Evolutionary conservation across 179 eudicot species (phyloP).

Genomic region (Gypsophila paniculata): DNA sequence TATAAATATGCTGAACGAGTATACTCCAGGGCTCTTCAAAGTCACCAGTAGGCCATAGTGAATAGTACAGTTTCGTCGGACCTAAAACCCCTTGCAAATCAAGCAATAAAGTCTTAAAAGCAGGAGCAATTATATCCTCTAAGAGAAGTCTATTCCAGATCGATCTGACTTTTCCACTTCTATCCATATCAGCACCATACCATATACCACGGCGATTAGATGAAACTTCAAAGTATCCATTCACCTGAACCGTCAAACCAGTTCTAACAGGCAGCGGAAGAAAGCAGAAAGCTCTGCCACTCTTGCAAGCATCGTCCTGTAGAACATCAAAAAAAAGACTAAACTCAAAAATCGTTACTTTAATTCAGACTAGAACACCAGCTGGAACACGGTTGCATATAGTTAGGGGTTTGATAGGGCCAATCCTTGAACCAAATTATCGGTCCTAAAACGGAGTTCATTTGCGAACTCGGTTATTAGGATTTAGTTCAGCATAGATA

Average conservation of each 20-base stretch:
- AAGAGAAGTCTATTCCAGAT: conserved; percentile 94
- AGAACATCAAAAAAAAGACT: conserved; percentile 8
- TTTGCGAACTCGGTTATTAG: background rate
- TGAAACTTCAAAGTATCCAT: conserved; percentile 97
- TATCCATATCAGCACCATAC: conserved; percentile 99
- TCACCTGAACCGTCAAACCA: conserved; percentile 82
- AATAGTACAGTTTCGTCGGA: conserved; percentile 65
- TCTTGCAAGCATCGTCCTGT: conserved; percentile 68
- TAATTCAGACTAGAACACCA: background rate
- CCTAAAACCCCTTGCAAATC: conserved; percentile 58
- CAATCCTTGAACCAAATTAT: background rate
- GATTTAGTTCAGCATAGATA: background rate
- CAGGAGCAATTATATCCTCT: conserved; percentile 88
- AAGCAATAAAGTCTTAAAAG: conserved; percentile 62
- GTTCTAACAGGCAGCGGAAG: conserved; percentile 97
- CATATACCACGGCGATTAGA: conserved; percentile 99
- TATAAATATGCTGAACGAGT: conserved; percentile 72
- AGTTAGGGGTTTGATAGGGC: background rate
- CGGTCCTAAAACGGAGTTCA: background rate
- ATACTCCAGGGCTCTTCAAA: conserved; percentile 98
- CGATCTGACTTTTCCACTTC: conserved; percentile 95
- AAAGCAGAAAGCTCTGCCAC: conserved; percentile 92
- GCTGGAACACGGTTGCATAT: conserved; percentile 1
- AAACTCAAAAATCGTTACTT: background rate
- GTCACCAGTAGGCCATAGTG: conserved; percentile 84